Evolutionary conservation across 257 asterid species (phyloP).

Genomic region (Fraxinus cuspidata): DNA sequence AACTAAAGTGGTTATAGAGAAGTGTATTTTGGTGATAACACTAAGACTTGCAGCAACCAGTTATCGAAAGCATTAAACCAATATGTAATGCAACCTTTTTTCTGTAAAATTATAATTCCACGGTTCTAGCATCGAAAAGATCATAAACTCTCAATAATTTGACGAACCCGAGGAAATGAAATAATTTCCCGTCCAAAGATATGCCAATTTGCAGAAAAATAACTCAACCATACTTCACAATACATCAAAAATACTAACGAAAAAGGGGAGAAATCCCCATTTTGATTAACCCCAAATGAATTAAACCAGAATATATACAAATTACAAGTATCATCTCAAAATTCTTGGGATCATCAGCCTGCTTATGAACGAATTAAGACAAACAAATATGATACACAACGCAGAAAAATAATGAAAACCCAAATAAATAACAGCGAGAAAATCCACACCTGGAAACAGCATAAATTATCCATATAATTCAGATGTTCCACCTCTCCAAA

Average conservation of each 20-base stretch:
- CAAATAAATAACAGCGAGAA: neutral
- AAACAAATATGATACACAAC: slow-evolving; percentile 5
- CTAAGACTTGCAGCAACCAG: no score
- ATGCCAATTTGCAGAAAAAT: no score
- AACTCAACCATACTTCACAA: slow-evolving; percentile 14
- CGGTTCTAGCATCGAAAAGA: neutral
- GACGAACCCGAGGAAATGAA: neutral
- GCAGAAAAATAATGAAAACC: neutral
- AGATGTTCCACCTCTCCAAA: slow-evolving; percentile 35
- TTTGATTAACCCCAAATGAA: neutral
- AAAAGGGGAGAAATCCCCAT: neutral
- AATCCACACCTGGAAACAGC: slow-evolving; percentile 71
- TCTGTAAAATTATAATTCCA: neutral
- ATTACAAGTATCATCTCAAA: neutral
- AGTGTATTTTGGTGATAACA: no score
- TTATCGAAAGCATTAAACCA: slow-evolving; percentile 5
- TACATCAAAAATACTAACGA: neutral
- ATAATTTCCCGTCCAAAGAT: no score
- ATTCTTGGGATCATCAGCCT: neutral
- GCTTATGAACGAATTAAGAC: neutral
- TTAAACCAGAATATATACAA: neutral
- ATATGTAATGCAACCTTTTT: neutral
- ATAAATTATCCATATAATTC: slow-evolving; percentile 59
- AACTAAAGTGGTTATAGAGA: no score
- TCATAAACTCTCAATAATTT: neutral